A percentile compares a stretch with the other conserved stretches of the same genome.
These are phyloP conservation scores for Aspergillus avenaceus DNA, from an alignment of 495 filamentous ascomycete genomes.

Conservation along the genomic window DNA sequence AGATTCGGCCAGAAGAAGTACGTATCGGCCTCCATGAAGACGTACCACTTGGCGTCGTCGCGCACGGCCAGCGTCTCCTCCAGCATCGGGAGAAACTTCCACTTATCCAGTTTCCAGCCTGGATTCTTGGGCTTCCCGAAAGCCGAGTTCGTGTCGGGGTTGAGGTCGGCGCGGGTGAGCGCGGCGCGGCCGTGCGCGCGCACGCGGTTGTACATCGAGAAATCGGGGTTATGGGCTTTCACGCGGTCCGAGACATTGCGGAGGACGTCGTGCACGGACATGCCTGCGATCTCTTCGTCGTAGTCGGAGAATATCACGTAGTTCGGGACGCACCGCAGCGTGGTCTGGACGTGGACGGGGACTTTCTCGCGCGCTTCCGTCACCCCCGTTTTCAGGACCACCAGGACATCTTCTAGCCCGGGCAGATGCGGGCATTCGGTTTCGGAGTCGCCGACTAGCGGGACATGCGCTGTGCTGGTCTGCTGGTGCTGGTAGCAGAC, in stretches of 20 bases:
- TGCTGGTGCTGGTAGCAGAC: background rate
- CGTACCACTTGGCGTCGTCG: conserved; percentile 57
- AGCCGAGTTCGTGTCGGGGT: conserved; percentile 28
- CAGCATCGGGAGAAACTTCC: conserved; percentile 67
- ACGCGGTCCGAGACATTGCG: conserved; percentile 27
- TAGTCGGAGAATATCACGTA: conserved; percentile 47
- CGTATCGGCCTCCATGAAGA: conserved; percentile 67
- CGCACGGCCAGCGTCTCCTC: conserved; percentile 47
- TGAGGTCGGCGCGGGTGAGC: conserved; percentile 23
- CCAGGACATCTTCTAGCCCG: conserved; percentile 34
- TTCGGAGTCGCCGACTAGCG: no score
- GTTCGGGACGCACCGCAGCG: conserved; percentile 43
- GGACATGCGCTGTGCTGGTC: no score
- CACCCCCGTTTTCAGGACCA: conserved; percentile 47
- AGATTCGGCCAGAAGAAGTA: conserved; percentile 63
- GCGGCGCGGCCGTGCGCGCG: conserved; percentile 27
- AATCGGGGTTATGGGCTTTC: conserved; percentile 34
- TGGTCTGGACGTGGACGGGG: conserved; percentile 41
- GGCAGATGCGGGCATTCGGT: conserved; percentile 22
- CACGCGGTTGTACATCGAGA: conserved; percentile 41
- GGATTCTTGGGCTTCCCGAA: conserved; percentile 36
- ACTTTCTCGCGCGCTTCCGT: conserved; percentile 42
- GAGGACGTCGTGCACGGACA: conserved; percentile 43
- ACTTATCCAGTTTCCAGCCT: conserved; percentile 66
- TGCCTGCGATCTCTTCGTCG: conserved; percentile 38